phyloP scores from a whole-genome alignment of 2,329 filamentous ascomycete species.

The Phaeosphaeriaceae sp. region DNA sequence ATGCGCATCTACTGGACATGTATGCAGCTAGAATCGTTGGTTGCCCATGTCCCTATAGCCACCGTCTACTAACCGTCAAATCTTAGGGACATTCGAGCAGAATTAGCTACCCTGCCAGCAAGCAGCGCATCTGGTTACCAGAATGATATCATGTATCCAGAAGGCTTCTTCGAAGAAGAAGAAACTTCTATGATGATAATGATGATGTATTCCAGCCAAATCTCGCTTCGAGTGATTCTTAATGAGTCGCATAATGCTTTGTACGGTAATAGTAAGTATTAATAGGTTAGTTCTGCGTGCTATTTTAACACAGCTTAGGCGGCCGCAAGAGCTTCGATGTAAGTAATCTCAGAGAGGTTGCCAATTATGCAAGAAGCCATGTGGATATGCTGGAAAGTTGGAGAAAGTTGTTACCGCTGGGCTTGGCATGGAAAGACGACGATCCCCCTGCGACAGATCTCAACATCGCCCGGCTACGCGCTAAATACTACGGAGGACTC shows the following conservation, averaged over 20 bases:
- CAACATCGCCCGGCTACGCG: constrained; percentile 78
- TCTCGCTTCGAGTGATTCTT: constrained; percentile 61
- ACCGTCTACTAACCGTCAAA: neutral
- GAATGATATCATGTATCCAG: constrained; percentile 68
- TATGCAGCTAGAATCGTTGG: constrained; percentile 77
- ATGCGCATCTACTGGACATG: constrained; percentile 88
- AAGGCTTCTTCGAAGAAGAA: constrained; percentile 57
- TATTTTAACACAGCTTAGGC: constrained; percentile 38
- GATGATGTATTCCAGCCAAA: constrained; percentile 55
- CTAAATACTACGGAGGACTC: constrained; percentile 63
- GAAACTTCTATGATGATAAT: too few relatives aligned
- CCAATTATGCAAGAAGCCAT: constrained; percentile 19
- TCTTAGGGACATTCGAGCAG: constrained; percentile 81
- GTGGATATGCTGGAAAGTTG: constrained; percentile 56
- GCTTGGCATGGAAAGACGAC: constrained; percentile 66
- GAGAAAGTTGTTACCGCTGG: constrained; percentile 53
- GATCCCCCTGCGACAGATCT: constrained; percentile 76
- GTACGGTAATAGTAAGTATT: constrained; percentile 48
- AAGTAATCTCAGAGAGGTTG: constrained; percentile 14
- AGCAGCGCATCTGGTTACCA: constrained; percentile 67
- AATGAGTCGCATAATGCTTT: constrained; percentile 60
- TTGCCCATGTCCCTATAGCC: constrained; percentile 37
- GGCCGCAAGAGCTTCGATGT: constrained; percentile 25
- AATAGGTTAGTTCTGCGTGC: constrained; percentile 22
- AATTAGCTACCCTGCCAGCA: constrained; percentile 66